Conservation (phyloP, 1,139 yeast genomes). For the Debaryomyces coudertii region DNA sequence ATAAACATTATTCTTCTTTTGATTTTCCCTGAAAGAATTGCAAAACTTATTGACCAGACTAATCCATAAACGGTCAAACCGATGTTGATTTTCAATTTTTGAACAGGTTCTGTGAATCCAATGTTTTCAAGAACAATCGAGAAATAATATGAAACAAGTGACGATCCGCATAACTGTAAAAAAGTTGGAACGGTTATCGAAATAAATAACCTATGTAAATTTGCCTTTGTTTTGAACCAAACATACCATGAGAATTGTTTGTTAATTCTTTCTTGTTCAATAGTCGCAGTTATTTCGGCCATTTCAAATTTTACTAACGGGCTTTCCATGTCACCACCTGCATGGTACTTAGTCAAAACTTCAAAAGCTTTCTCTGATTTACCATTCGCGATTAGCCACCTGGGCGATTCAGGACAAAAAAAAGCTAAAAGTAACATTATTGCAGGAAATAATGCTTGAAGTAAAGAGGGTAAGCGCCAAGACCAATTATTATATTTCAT, state of each 20-base stretch:
- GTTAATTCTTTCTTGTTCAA: slow-evolving; percentile 25
- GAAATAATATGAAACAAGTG: slow-evolving; percentile 21
- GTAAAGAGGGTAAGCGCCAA: slow-evolving; percentile 15
- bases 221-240: slow-evolving; percentile 24
- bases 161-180: slow-evolving; percentile 18
- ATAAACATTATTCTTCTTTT: slow-evolving; percentile 13
- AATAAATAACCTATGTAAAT: slow-evolving; percentile 15
- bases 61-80: slow-evolving; percentile 15
- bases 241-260: slow-evolving; percentile 15
- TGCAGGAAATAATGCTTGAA: not conserved
- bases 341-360: slow-evolving; percentile 48
- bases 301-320: slow-evolving; percentile 40
- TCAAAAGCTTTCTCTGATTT: slow-evolving; percentile 39
- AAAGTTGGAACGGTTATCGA: slow-evolving; percentile 15
- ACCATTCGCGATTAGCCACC: too few relatives aligned
- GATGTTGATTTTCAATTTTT: slow-evolving; percentile 15
- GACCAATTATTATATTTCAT: slow-evolving; percentile 14
- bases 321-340: slow-evolving; percentile 31
- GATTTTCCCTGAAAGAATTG: slow-evolving; percentile 1
- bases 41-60: slow-evolving; percentile 26
- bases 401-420: too few relatives aligned
- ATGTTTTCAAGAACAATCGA: slow-evolving; percentile 17
- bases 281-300: slow-evolving; percentile 36
- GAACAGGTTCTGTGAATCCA: too few relatives aligned
- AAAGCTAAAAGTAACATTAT: slow-evolving; percentile 43